These are phyloP conservation scores for Nephelium lappaceum DNA, from an alignment of 345 rosid genomes.

Conservation along the genomic window DNA sequence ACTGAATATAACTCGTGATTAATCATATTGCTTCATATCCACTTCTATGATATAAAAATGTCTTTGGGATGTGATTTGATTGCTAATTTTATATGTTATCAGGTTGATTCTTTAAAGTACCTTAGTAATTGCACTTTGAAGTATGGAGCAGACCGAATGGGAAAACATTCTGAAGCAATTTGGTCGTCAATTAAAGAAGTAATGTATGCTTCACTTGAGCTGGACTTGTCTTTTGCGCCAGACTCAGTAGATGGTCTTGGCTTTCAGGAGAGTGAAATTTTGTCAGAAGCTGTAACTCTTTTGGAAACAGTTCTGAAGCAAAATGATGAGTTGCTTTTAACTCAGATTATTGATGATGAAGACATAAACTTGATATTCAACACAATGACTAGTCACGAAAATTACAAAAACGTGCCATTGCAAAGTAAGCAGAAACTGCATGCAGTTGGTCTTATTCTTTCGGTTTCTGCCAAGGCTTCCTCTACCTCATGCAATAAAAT, in stretches of 20 bases:
- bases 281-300: slow-evolving; percentile 61
- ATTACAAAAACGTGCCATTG: slow-evolving; percentile 45
- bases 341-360: slow-evolving; percentile 57
- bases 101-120: slow-evolving; percentile 93
- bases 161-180: slow-evolving; percentile 58
- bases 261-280: slow-evolving; percentile 49
- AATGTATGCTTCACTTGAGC: slow-evolving; percentile 54
- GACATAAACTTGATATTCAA: slow-evolving; percentile 57
- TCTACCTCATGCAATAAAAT: slow-evolving; percentile 60
- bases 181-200: slow-evolving; percentile 75
- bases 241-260: slow-evolving; percentile 52
- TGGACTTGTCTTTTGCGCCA: slow-evolving; percentile 37
- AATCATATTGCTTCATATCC: slow-evolving; percentile 5
- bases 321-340: slow-evolving; percentile 48
- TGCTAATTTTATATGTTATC: slow-evolving; percentile 23
- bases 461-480: slow-evolving; percentile 67
- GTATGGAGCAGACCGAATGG: slow-evolving; percentile 71
- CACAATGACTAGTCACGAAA: slow-evolving; percentile 44
- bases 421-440: slow-evolving; percentile 59
- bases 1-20: not conserved
- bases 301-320: slow-evolving; percentile 59
- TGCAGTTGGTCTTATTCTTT: slow-evolving; percentile 64
- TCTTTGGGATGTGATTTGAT: slow-evolving; percentile 10
- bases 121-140: slow-evolving; percentile 57
- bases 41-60: slow-evolving; percentile 2